These are phyloP conservation scores for Cordyceps fumosorosea DNA, from an alignment of 2,329 filamentous ascomycete genomes.

Conservation along the genomic window DNA sequence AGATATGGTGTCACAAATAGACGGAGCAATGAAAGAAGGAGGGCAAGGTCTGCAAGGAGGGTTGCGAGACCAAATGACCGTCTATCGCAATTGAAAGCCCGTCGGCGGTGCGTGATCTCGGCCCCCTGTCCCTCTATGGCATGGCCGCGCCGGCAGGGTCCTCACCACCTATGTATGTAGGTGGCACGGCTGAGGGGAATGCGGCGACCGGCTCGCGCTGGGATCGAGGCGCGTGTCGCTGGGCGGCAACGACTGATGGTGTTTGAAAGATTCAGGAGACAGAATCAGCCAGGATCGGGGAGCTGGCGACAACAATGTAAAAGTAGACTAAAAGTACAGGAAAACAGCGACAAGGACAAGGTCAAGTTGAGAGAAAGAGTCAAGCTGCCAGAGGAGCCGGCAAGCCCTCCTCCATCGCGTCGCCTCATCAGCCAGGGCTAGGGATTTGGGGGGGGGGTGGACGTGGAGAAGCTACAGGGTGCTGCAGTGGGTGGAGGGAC, in stretches of 20 bases:
- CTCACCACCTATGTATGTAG: neutral
- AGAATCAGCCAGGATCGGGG: neutral
- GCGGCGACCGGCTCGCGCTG: neutral
- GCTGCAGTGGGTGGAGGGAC: neutral
- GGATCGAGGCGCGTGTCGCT: neutral
- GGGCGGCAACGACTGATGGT: neutral
- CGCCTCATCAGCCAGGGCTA: conserved; percentile 1
- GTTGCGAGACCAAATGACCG: neutral
- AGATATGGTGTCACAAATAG: neutral
- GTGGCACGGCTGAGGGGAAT: neutral
- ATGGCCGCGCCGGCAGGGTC: neutral
- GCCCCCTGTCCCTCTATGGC: conserved; percentile 2
- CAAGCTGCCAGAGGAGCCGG: conserved; percentile 1
- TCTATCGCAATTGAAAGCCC: neutral
- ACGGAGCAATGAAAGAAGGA: neutral
- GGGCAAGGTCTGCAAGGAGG: neutral
- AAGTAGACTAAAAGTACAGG: neutral
- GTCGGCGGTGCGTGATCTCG: neutral
- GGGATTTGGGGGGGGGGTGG: neutral
- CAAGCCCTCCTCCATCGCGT: neutral
- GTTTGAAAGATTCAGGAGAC: neutral
- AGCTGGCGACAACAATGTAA: neutral
- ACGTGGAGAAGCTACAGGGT: neutral
- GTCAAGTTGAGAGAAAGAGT: neutral
- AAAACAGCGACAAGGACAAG: neutral